Evolutionary conservation across 2,329 filamentous ascomycete genomes (phyloP).

Genomic region (Stemphylium beticola): DNA sequence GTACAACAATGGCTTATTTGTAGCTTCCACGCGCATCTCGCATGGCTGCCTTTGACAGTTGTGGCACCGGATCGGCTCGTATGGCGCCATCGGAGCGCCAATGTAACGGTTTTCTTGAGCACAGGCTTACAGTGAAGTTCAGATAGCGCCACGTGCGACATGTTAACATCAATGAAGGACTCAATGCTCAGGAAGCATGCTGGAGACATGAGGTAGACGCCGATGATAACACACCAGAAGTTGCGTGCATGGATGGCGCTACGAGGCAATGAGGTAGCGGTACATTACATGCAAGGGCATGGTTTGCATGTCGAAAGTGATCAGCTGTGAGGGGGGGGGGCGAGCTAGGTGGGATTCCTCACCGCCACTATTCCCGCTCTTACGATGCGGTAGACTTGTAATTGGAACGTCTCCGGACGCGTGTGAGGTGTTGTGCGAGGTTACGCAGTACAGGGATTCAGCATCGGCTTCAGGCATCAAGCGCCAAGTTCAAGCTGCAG

Average conservation of each 20-base stretch:
- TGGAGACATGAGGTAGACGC: not conserved
- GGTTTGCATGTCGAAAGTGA: constrained; percentile 17
- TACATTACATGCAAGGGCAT: constrained; percentile 10
- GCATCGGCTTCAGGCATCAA: constrained; percentile 26
- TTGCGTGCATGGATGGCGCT: not conserved
- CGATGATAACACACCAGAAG: not conserved
- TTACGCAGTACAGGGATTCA: constrained; percentile 28
- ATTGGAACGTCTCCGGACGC: constrained; percentile 28
- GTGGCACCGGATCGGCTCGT: constrained; percentile 41
- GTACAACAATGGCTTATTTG: constrained; percentile 27
- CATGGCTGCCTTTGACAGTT: constrained; percentile 44
- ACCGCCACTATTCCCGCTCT: constrained; percentile 27
- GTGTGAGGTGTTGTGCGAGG: constrained; percentile 31
- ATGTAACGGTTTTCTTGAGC: constrained; percentile 21
- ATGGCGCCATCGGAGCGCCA: constrained; percentile 17
- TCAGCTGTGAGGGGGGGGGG: constrained; percentile 22
- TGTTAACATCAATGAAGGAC: not conserved
- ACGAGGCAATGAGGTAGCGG: not conserved
- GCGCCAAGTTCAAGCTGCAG: constrained; percentile 30
- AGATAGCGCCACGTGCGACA: not conserved
- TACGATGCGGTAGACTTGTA: constrained; percentile 16
- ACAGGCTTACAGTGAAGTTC: not conserved
- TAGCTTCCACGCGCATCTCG: constrained; percentile 35
- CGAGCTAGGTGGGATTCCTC: constrained; percentile 26
- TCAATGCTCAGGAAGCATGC: not conserved